Base-by-base conservation (phyloP, 345 rosid genomes). In the Bruguiera gymnorhiza region DNA sequence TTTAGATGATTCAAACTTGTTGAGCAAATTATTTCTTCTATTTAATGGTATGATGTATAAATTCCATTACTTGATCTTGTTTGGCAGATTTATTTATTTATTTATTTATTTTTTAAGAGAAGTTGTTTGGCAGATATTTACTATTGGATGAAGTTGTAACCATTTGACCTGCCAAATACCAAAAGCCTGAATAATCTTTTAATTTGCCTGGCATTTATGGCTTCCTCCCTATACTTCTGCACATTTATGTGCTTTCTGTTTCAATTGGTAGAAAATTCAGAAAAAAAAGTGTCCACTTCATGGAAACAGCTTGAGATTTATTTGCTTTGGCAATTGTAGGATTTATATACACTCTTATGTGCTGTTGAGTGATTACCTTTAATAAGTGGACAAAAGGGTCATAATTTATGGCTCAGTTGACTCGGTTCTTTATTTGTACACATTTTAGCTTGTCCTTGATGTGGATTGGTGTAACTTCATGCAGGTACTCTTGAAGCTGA, bases 1-100 rank as follows among this genome's bases (percentile, higher is more conserved):
- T 83, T 83, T 91, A 78, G 97, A 93, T 71, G 92, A 91, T 75
- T 85, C 82, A 10, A 84, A 76, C 78, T 73, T 93, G 89, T 79
- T 88, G 77, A 89, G 67, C 73, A 83, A 82, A 79, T 77, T 89
- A 65, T 91, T 93, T 78, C 68, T 83, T 70, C 83, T 89, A 23
- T 91, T 93, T 64, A 88, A 88, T 81, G 96, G 98, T 91, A 86
- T 64, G 83, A n/a, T n/a, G 34, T 56, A 61, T 63, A 30, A 51
- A 59, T 72, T 76, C 34, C 16, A 13, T 62, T 61, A 30, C 1
- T 50, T 52, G 20, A 46, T 23, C 8, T 57, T 71, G 5, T 60
- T 15, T 24, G 58, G 30, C 16, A 13, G 50, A 3, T 43, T 13
- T 11, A 8, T 34, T 7, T 34, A 32, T 34, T 6, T 32, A 32